Base-by-base conservation (phyloP, 495 filamentous ascomycete species). In the Penicillium egyptiacum region DNA sequence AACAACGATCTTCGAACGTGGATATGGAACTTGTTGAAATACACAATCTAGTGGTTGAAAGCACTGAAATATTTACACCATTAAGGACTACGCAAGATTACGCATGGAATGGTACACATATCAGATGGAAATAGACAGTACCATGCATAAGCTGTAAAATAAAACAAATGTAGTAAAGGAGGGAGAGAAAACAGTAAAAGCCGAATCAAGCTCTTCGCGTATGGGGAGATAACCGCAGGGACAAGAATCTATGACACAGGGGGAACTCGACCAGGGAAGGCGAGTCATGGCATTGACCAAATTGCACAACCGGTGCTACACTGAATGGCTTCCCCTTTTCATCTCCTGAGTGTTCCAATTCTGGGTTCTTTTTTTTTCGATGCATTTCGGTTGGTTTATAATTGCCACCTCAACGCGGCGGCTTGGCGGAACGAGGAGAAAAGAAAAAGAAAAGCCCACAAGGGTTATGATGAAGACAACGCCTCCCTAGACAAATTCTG, bases 401-500 rank as follows among this genome's bases (percentile, higher is more conserved):
- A 47, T 31, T 66, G 66, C 66, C 66, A 57, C 60, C 42, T 30
- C 47, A 28, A 46, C 66, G 60, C 53, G 58, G 48, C 54, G 57
- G n/a, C n/a, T n/a, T n/a, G n/a, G 54, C 57, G 57, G 52, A 66
- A 58, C 50, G 58, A 58, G 55, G 50, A 40, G 52, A 52, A 67
- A 59, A 69, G 61, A 74, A 66, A 68, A 63, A 70, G 59, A 68
- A 72, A 76, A 72, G 68, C 72, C 75, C 75, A 72, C 70, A 71
- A 71, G 69, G 70, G 72, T 76, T 72, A 76, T 78, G 65, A 68
- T 68, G 72, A 75, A 75, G 70, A 76, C 72, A 78, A 78, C 75
- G 75, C 75, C 75, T 78, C 74, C 75, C 75, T 76, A 76, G 75
- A 76, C 73, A 75, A 76, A 74, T 71, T 76, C 73, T 72, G 75